Base-by-base conservation (phyloP, 225 moss, liverwort and hornwort species). In the Asterella californica region DNA sequence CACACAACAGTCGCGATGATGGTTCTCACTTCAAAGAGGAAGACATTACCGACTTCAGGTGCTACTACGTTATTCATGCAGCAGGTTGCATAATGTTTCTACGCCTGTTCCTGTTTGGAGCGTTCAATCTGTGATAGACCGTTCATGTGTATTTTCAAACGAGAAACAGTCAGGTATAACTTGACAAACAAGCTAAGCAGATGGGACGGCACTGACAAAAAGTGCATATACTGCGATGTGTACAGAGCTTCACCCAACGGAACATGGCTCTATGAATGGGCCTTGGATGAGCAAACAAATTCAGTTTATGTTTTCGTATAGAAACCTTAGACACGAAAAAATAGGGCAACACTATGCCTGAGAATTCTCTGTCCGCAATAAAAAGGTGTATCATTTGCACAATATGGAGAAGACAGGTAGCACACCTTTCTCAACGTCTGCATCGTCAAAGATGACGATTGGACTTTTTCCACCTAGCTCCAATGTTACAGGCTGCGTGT, bases 391-490 rank as follows among this genome's bases (percentile, higher is more conserved):
- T 27, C 2, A 5, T 65, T 34, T 32, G 2, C 33, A 33, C 45
- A 46, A 0, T 22, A n/a, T n/a, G n/a, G 42, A 42, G 9, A 24
- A 25, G n/a, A 60, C 54, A 79, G 12, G 22, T 36, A 29, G 6
- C 0, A 3, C 85, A 96, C 96, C 96, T 88, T 91, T 93, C 32
- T 93, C 93, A 38, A 97, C 70, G 77, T 92, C 92, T 69, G 83
- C 92, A 77, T 96, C 99, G 59, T 93, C 95, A 81, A 99, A 99
- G 64, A 99, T 82, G 70, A 99, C 82, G 70, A 95, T 89, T 2
- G 99, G 95, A 83, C 99, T 99, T 88, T 99, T 99, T 72, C 99
- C 99, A 77, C 99, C 99, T 72, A 99, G 84, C 88, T 99, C 99
- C 86, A 99, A 47, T 38, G 95, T 89, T 46, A 95, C 95, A 82